Percentiles rank a stretch among this genome's conserved stretches.
phyloP scores from a whole-genome alignment of 192 early-diverging fungal species.

The Backusella westeae region DNA sequence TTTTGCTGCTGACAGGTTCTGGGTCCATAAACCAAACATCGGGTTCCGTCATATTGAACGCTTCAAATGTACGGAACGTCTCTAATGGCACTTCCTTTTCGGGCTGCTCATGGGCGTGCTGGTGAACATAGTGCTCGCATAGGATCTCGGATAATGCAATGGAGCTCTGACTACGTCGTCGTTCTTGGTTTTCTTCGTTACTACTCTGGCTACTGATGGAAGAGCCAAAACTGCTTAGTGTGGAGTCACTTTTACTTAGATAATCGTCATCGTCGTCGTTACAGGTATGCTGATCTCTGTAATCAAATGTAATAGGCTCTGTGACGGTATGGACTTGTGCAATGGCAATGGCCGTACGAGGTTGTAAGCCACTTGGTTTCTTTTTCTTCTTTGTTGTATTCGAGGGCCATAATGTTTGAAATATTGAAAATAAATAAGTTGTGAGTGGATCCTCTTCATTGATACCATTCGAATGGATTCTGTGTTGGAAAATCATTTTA shows the following conservation, averaged over 20 bases:
- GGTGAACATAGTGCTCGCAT: constrained; percentile 16
- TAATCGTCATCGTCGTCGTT: not conserved
- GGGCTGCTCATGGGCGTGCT: not conserved
- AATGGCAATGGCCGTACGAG: not conserved
- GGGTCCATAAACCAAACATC: not conserved
- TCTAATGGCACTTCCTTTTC: constrained; percentile 6
- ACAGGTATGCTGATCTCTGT: not conserved
- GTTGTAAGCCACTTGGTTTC: not conserved
- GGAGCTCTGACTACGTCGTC: not conserved
- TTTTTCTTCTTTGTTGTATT: not conserved
- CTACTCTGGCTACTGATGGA: not conserved
- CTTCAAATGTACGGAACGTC: constrained; percentile 12
- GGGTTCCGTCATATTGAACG: not conserved
- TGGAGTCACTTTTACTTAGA: constrained; percentile 5
- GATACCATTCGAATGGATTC: not conserved
- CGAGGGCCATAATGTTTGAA: not conserved
- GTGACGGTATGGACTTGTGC: not conserved
- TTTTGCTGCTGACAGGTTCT: not conserved
- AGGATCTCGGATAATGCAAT: constrained; percentile 12
- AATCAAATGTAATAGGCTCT: not conserved
- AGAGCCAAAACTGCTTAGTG: not conserved
- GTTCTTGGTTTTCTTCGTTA: not conserved
- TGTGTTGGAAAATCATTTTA: not conserved
- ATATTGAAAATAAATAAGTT: not conserved
- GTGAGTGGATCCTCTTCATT: not conserved